Conservation (phyloP, 352 stramenopile species). For the Phytophthora vignae region DNA sequence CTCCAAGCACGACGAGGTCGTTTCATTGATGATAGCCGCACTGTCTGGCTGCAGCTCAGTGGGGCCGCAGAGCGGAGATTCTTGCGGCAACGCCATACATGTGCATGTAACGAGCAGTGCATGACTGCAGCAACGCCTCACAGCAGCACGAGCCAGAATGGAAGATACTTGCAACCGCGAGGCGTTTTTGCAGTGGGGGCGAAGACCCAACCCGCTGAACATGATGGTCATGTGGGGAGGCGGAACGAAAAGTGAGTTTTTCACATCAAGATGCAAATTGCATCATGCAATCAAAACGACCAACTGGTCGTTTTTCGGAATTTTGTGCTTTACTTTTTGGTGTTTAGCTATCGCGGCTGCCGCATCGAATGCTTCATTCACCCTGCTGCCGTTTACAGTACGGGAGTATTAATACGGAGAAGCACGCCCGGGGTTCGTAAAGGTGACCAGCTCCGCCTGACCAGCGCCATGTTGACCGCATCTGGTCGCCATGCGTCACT, state of each 20-base stretch:
- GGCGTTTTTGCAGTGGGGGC: background rate
- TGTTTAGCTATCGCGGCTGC: slow-evolving; percentile 4
- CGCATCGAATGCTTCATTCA: background rate
- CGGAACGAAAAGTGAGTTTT: background rate
- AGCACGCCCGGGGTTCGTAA: slow-evolving; percentile 8
- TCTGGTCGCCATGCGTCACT: background rate
- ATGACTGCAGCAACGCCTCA: background rate
- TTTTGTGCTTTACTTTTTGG: background rate
- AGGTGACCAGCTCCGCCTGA: slow-evolving; percentile 1
- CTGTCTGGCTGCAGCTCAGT: background rate
- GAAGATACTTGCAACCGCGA: background rate
- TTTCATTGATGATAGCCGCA: background rate
- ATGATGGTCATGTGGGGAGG: background rate
- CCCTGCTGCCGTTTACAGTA: background rate
- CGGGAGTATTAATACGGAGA: background rate
- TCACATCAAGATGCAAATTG: background rate
- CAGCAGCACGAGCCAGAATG: slow-evolving; percentile 2
- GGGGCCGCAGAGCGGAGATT: background rate
- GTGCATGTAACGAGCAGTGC: background rate
- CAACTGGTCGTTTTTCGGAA: background rate
- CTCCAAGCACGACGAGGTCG: background rate
- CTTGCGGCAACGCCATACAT: background rate
- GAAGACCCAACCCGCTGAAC: slow-evolving; percentile 11
- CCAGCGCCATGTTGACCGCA: background rate
- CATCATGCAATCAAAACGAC: too few relatives aligned